Percentiles rank a stretch among this genome's conserved stretches.
Conservation (phyloP, 208 protist species). For the Angomonas ambiguus region DNA sequence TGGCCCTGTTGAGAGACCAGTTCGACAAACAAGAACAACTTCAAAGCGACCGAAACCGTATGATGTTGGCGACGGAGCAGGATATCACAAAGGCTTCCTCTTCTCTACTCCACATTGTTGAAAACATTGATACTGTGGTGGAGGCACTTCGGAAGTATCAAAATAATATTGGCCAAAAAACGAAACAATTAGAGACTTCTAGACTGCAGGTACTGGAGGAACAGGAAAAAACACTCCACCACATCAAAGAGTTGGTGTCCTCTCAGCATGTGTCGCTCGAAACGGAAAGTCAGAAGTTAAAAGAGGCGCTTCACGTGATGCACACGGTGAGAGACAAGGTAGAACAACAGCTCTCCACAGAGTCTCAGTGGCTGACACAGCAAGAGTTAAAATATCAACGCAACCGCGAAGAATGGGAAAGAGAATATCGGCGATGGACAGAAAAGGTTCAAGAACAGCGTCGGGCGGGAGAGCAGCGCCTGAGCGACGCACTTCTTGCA, state of each 20-base stretch:
- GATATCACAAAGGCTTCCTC: constrained; percentile 32
- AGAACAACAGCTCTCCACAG: constrained; percentile 54
- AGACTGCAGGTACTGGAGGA: constrained; percentile 25
- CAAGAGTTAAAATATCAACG: constrained; percentile 42
- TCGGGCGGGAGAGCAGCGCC: constrained; percentile 43
- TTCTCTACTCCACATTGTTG: constrained; percentile 30
- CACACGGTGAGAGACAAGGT: constrained; percentile 33
- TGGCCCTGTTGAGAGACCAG: constrained; percentile 55
- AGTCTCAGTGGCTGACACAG: constrained; percentile 59
- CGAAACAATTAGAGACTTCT: constrained; percentile 29
- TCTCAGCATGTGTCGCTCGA: constrained; percentile 43
- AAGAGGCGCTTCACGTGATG: constrained; percentile 39
- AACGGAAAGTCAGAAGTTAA: constrained; percentile 37
- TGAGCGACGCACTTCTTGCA: constrained; percentile 31
- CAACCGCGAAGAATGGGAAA: constrained; percentile 54
- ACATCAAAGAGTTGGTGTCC: constrained; percentile 35
- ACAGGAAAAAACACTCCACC: constrained; percentile 27
- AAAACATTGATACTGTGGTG: constrained; percentile 29
- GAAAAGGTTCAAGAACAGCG: constrained; percentile 59
- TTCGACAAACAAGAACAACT: constrained; percentile 50
- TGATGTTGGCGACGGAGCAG: constrained; percentile 33
- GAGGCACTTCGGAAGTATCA: constrained; percentile 44
- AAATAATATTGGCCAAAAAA: constrained; percentile 32
- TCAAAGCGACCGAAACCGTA: constrained; percentile 33
- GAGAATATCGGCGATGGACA: constrained; percentile 69